Base-by-base conservation (phyloP, 2,329 filamentous ascomycete species). In the Aspergillus ustus region DNA sequence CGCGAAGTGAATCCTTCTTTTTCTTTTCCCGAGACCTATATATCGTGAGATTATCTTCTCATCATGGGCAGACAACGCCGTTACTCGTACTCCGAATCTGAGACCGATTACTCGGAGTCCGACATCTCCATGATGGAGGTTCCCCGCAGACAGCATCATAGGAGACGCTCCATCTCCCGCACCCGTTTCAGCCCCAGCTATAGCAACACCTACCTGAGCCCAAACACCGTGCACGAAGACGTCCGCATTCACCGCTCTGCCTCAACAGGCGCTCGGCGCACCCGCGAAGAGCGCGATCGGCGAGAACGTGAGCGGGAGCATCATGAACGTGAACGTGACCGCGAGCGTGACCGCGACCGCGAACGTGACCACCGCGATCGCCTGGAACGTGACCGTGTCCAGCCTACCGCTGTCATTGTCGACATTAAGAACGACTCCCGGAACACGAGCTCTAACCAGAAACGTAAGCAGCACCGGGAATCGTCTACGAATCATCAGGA, bases 71-170 rank as follows among this genome's bases (percentile, higher is more conserved):
- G 53, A 50, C 49, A 59, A 17, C 67, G 54, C 28, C 60, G 64
- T 50, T 55, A 64, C 50, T 58, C 54, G 2, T 62, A 65, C 51
- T 63, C 64, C 29, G 72, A 73, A 20, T 69, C 72, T 17, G 73
- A 75, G 34, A 69, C 72, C 22, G 74, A 75, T 2, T 73, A 67
- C 56, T 75, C 73, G 28, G 75, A 78, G 61, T 73, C 75, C 13
- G 75, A 78, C 48, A 48, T 72, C 59, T 77, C 74, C 25, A 69
- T 75, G 68, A 67, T 75, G 67, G 70, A 66, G 37, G 50, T 55
- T 50, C 63, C 57, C 69, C 64, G 65, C 44, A 67, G 62, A 40
- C 34, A 40, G 48, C 64, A 62, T 17, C 50, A 72, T 48, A 67
- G 69, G 31, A 69, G 67, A 37, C 75, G 75, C 50, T 77, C 75